These are phyloP conservation scores for Citrus mangshanensis DNA, from an alignment of 345 rosid species.

Conservation along the genomic window DNA sequence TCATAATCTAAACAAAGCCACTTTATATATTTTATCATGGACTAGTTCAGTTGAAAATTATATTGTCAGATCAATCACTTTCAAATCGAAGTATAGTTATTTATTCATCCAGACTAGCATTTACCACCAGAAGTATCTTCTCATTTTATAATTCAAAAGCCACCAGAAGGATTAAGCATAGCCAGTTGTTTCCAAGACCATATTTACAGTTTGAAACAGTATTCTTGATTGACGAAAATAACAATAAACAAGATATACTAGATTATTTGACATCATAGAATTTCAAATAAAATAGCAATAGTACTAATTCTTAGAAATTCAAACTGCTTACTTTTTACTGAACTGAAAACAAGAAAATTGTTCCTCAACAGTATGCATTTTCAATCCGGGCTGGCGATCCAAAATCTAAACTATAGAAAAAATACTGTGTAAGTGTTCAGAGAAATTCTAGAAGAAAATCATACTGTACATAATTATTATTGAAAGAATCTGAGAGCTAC, in stretches of 20 bases:
- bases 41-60: background rate
- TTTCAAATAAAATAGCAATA: background rate
- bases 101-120: background rate
- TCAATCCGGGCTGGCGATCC: constrained; percentile 47
- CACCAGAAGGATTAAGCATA: background rate
- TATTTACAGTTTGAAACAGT: background rate
- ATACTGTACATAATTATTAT: background rate
- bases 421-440: background rate
- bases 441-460: background rate
- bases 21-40: background rate
- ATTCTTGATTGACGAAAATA: background rate
- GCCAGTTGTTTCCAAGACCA: background rate
- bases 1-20: background rate
- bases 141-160: background rate
- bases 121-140: background rate
- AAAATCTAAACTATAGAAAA: constrained; percentile 44
- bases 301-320: background rate
- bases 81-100: no score
- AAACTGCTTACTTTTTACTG: constrained; percentile 47
- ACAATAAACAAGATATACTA: background rate
- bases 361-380: constrained; percentile 48
- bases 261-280: background rate
- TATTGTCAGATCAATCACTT: background rate
- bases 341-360: constrained; percentile 66
- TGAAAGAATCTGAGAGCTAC: background rate